Conservation (phyloP, 192 early-diverging fungal species). For the Entomortierella beljakovae region DNA sequence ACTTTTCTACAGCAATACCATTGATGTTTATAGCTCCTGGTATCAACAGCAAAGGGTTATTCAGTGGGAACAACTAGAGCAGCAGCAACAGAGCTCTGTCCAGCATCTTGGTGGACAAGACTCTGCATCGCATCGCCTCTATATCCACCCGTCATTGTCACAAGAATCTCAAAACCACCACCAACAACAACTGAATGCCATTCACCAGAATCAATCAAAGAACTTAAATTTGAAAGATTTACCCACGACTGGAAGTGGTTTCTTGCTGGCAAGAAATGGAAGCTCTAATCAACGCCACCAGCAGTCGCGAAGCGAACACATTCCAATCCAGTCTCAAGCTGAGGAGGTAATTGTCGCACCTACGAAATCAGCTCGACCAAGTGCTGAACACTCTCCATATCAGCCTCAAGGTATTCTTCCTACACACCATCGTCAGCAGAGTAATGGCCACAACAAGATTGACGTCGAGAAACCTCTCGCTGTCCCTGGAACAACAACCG, state of each 20-base stretch:
- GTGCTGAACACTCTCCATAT: slow-evolving; percentile 8
- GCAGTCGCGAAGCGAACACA: slow-evolving; percentile 13
- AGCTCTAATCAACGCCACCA: slow-evolving; percentile 11
- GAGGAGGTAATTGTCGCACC: neutral
- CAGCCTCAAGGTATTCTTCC: slow-evolving; percentile 6
- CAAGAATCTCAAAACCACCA: slow-evolving; percentile 33
- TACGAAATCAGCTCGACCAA: slow-evolving; percentile 1
- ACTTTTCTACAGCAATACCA: slow-evolving; percentile 43
- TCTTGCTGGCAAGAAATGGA: slow-evolving; percentile 25
- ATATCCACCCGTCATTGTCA: slow-evolving; percentile 13
- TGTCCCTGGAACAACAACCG: neutral
- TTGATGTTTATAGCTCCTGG: slow-evolving; percentile 33
- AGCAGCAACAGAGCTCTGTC: slow-evolving; percentile 15
- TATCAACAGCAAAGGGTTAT: slow-evolving; percentile 25
- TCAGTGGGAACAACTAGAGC: slow-evolving; percentile 11
- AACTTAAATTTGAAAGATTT: slow-evolving; percentile 7
- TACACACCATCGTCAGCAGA: slow-evolving; percentile 12
- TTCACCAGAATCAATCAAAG: too few species aligned
- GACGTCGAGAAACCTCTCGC: slow-evolving; percentile 18
- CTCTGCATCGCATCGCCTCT: slow-evolving; percentile 1
- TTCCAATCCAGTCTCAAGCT: slow-evolving; percentile 2
- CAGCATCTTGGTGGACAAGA: slow-evolving; percentile 11
- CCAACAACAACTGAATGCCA: slow-evolving; percentile 22
- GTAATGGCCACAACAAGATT: slow-evolving; percentile 30
- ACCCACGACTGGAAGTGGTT: slow-evolving; percentile 12